phyloP scores from a whole-genome alignment of 23 red algal species.

The Gracilaria caudata region DNA sequence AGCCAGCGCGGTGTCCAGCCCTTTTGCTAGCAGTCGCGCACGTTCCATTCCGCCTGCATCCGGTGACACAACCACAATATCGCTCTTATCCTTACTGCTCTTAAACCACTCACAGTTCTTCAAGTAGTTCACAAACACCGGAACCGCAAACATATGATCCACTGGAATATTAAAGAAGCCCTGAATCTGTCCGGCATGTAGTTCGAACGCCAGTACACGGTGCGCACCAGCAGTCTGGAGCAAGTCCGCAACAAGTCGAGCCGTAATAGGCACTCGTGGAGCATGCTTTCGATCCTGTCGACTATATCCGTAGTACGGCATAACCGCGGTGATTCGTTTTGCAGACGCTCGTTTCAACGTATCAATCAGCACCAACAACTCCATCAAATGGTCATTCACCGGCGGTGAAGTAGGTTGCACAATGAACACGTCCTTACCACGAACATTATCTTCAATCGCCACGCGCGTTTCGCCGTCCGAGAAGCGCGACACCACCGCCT shows the following conservation, averaged over 20 bases:
- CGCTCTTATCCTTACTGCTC: constrained; percentile 15
- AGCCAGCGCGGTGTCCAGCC: constrained; percentile 86
- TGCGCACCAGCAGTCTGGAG: constrained; percentile 91
- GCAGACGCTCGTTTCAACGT: constrained; percentile 98
- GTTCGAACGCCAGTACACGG: constrained; percentile 96
- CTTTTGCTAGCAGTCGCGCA: constrained; percentile 94
- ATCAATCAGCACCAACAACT: constrained; percentile 97
- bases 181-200: constrained; percentile 99
- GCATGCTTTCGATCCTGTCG: constrained; percentile 95
- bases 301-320: constrained; percentile 98
- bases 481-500: constrained; percentile 86
- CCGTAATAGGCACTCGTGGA: constrained; percentile 97
- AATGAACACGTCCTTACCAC: constrained; percentile 99
- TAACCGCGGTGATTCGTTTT: constrained; percentile 98
- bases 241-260: constrained; percentile 93
- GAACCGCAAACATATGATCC: constrained; percentile 98
- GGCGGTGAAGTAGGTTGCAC: constrained; percentile 96
- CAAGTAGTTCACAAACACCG: constrained; percentile 90
- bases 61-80: constrained; percentile 90
- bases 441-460: constrained; percentile 94
- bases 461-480: constrained; percentile 98
- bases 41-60: constrained; percentile 99
- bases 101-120: constrained; percentile 26
- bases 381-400: constrained; percentile 99
- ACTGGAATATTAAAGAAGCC: constrained; percentile 99